A percentile compares a stretch with the other conserved stretches of the same genome.
Conservation (phyloP, 768 basidiomycete species). For the Lactarius quietus region DNA sequence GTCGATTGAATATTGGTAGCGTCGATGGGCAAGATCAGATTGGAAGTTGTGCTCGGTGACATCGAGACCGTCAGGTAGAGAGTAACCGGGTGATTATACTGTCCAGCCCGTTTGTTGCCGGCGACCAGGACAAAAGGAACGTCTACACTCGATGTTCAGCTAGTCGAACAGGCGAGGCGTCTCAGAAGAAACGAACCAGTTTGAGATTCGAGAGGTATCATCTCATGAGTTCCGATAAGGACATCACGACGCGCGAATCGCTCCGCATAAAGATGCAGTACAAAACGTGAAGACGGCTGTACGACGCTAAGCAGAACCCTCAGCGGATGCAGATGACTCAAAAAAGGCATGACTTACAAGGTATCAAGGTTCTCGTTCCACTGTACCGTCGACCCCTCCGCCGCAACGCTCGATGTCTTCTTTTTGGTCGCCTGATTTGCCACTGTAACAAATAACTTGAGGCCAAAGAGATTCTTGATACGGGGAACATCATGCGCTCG, state of each 20-base stretch:
- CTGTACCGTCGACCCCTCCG: background rate
- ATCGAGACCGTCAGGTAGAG: background rate
- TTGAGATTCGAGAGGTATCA: background rate
- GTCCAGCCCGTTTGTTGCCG: background rate
- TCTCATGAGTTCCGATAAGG: background rate
- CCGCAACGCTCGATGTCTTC: background rate
- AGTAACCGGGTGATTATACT: background rate
- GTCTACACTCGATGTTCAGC: background rate
- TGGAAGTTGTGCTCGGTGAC: background rate
- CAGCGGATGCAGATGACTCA: background rate
- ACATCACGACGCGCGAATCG: background rate
- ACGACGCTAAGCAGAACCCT: background rate
- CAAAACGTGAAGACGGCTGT: background rate
- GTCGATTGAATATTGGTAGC: background rate
- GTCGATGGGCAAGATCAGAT: background rate
- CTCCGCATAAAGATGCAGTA: background rate
- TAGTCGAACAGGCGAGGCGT: background rate
- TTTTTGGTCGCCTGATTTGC: background rate
- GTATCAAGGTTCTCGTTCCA: background rate
- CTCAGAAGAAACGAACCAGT: background rate
- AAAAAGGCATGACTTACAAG: background rate
- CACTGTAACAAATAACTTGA: background rate
- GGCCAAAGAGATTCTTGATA: background rate
- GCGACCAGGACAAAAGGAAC: background rate
- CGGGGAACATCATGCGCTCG: background rate